A percentile compares a stretch with the other conserved stretches of the same genome.
These are phyloP conservation scores for Pichia occidentalis DNA, from an alignment of 805 yeast genomes.

Conservation along the genomic window DNA sequence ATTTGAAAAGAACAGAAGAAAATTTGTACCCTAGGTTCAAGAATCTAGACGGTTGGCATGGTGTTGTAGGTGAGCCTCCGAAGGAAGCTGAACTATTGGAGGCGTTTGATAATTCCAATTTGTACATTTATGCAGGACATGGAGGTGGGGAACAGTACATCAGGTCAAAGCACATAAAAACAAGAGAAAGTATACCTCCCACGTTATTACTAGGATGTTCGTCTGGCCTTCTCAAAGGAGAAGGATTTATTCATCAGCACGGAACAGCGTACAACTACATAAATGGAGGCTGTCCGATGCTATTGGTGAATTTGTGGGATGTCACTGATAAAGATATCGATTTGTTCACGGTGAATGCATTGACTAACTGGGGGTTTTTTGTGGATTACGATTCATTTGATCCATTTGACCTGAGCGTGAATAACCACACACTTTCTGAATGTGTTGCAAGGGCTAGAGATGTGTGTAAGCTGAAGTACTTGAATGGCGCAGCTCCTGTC, in stretches of 20 bases:
- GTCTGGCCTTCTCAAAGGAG: conserved; percentile 58
- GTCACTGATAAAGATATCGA: conserved; percentile 96
- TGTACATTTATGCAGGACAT: conserved; percentile 84
- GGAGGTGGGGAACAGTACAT: conserved; percentile 93
- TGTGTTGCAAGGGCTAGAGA: conserved; percentile 62
- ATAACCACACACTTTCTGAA: conserved; percentile 34
- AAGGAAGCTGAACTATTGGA: conserved; percentile 44
- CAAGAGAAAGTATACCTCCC: conserved; percentile 43
- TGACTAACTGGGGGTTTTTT: conserved; percentile 62
- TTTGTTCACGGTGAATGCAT: conserved; percentile 54
- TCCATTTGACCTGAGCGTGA: conserved; percentile 15
- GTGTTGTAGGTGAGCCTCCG: conserved; percentile 52
- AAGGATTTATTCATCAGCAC: conserved; percentile 60
- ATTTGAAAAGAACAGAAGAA: conserved; percentile 59
- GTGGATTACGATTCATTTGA: conserved; percentile 24
- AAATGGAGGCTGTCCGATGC: conserved; percentile 74
- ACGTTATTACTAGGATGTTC: conserved; percentile 81
- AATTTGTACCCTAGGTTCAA: conserved; percentile 43
- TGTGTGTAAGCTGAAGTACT: conserved; percentile 58
- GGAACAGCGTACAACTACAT: conserved; percentile 77
- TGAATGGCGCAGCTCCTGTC: conserved; percentile 92
- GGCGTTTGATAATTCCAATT: conserved; percentile 36
- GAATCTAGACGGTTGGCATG: conserved; percentile 39
- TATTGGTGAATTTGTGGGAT: conserved; percentile 89
- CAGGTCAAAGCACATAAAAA: conserved; percentile 46